These are phyloP conservation scores for Scleroderma bovista DNA, from an alignment of 768 basidiomycete species.

Conservation along the genomic window DNA sequence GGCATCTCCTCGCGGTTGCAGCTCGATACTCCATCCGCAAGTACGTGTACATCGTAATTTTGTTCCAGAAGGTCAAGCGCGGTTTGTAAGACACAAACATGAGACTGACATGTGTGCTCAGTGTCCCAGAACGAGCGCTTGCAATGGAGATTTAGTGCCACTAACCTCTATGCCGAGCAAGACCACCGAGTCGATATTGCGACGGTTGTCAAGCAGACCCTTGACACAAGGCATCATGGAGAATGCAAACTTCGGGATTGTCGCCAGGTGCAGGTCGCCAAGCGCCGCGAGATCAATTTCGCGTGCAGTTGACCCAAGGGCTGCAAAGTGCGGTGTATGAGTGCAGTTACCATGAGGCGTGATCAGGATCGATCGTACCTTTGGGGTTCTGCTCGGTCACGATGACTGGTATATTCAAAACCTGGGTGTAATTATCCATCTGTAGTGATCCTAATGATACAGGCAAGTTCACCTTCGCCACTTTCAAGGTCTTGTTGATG, in stretches of 20 bases:
- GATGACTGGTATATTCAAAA: slow-evolving; percentile 66
- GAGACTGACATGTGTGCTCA: slow-evolving; percentile 46
- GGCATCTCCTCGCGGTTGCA: slow-evolving; percentile 77
- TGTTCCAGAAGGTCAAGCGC: slow-evolving; percentile 57
- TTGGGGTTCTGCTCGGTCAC: slow-evolving; percentile 80
- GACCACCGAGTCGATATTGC: slow-evolving; percentile 54
- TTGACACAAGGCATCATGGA: slow-evolving; percentile 77
- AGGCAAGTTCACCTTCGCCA: slow-evolving; percentile 53
- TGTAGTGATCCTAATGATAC: not conserved
- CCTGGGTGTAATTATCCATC: slow-evolving; percentile 28
- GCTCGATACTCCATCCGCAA: slow-evolving; percentile 83
- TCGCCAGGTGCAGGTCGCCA: slow-evolving; percentile 51
- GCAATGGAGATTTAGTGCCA: not conserved
- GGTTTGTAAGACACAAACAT: slow-evolving; percentile 87
- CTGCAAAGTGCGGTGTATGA: slow-evolving; percentile 38
- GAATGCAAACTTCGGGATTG: slow-evolving; percentile 75
- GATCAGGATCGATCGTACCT: slow-evolving; percentile 37
- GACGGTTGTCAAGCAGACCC: slow-evolving; percentile 41
- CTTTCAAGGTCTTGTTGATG: slow-evolving; percentile 68
- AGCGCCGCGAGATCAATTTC: slow-evolving; percentile 53
- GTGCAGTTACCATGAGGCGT: slow-evolving; percentile 3
- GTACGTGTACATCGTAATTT: slow-evolving; percentile 54
- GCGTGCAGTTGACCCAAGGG: slow-evolving; percentile 62
- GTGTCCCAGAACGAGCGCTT: not conserved
- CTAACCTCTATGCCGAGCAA: slow-evolving; percentile 86